Percentiles rank a stretch among this genome's conserved stretches.
phyloP scores from a whole-genome alignment of 495 filamentous ascomycete species.

The Bathelium albidoporum region DNA sequence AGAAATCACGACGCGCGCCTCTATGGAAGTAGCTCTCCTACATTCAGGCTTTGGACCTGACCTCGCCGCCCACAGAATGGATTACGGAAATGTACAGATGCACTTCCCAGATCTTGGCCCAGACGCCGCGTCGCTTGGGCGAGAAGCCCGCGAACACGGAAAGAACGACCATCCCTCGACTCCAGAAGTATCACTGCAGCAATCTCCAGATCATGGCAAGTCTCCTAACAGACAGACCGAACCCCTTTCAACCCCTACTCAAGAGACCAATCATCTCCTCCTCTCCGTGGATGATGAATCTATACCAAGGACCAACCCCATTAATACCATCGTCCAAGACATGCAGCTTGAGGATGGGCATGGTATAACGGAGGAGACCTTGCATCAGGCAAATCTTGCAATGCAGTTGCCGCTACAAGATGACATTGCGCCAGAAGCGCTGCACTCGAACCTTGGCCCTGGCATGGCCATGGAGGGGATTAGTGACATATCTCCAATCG shows the following conservation, averaged over 20 bases:
- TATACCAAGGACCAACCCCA: not conserved
- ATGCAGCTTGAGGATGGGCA: not conserved
- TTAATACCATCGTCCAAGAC: not conserved
- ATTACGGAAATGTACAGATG: not conserved
- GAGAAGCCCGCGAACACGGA: no score
- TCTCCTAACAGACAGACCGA: not conserved
- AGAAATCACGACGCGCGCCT: not conserved
- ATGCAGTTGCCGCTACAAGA: not conserved
- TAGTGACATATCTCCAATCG: not conserved
- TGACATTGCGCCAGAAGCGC: not conserved
- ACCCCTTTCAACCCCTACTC: not conserved
- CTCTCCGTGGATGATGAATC: not conserved
- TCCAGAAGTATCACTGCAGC: not conserved
- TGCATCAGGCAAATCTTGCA: not conserved
- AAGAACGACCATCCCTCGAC: not conserved
- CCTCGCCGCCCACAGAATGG: not conserved
- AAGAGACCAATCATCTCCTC: not conserved
- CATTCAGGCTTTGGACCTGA: not conserved
- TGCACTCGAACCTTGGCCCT: not conserved
- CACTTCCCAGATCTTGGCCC: not conserved
- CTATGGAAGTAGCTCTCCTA: conserved; percentile 1
- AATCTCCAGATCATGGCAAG: not conserved
- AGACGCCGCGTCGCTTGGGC: not conserved
- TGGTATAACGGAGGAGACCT: not conserved
- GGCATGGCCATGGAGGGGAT: not conserved